phyloP scores from a whole-genome alignment of 257 asterid species.

The Mitragyna speciosa region DNA sequence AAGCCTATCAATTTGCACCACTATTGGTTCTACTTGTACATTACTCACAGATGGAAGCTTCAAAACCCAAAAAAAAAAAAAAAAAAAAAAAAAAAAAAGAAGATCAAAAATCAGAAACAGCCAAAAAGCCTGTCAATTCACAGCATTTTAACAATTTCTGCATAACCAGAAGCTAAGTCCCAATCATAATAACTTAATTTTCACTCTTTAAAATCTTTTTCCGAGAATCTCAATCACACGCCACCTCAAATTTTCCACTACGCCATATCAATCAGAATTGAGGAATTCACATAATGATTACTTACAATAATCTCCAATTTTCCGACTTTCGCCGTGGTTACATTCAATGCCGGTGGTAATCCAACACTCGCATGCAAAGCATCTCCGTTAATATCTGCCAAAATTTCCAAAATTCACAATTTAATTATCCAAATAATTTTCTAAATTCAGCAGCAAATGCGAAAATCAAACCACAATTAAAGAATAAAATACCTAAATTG shows the following conservation, averaged over 20 bases:
- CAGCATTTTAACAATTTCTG: not conserved
- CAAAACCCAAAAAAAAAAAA: conserved; percentile 24
- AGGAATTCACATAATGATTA: not conserved
- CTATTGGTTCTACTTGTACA: conserved; percentile 90
- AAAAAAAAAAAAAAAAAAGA: conserved; percentile 2
- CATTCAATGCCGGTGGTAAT: conserved; percentile 90
- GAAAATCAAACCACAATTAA: not conserved
- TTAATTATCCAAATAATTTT: not conserved
- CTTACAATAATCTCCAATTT: conserved; percentile 92
- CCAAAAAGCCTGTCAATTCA: not conserved
- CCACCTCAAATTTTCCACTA: conserved; percentile 1
- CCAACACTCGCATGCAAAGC: conserved; percentile 97
- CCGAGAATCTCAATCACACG: not conserved
- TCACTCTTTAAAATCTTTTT: not conserved
- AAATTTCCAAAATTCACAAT: conserved; percentile 13
- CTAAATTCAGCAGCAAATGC: conserved; percentile 20
- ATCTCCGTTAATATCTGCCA: conserved; percentile 84
- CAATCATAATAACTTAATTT: not conserved
- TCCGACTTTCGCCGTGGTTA: conserved; percentile 84
- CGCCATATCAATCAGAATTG: not conserved
- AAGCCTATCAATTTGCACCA: conserved; percentile 84
- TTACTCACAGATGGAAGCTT: conserved; percentile 97
- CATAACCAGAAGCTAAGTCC: not conserved
- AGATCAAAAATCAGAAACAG: not conserved
- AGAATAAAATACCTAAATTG: conserved; percentile 58